A percentile compares a stretch with the other conserved stretches of the same genome.
phyloP scores from a whole-genome alignment of 805 yeast genomes.

The Lipomyces sp. region DNA sequence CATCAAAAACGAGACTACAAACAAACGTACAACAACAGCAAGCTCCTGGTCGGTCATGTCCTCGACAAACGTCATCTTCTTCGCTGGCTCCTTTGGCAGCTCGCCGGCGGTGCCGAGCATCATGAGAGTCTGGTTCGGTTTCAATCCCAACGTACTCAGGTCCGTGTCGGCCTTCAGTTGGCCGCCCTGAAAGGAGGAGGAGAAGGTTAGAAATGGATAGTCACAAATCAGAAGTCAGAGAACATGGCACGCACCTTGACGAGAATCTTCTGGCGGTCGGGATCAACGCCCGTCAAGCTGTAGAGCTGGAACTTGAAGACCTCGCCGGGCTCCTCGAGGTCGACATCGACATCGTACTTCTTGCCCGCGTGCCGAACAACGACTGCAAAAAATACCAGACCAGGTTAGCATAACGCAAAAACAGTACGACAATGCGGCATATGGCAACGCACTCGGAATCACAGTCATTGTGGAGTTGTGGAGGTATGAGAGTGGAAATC shows the following conservation, averaged over 20 bases:
- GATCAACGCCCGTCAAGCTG: conserved; percentile 76
- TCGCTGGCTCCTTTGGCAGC: conserved; percentile 50
- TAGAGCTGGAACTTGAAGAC: conserved; percentile 67
- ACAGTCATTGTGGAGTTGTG: conserved; percentile 11
- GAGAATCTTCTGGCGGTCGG: conserved; percentile 83
- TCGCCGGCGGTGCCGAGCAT: conserved; percentile 88
- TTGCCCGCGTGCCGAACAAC: conserved; percentile 68
- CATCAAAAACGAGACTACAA: too few relatives aligned
- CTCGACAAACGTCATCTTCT: conserved; percentile 60
- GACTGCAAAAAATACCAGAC: conserved; percentile 31
- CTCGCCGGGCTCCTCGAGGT: conserved; percentile 53
- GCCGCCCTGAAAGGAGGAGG: conserved; percentile 50
- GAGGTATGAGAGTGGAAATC: too few relatives aligned
- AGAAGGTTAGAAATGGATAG: background rate
- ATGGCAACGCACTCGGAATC: conserved; percentile 28
- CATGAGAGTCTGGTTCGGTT: conserved; percentile 69
- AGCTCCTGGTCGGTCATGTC: conserved; percentile 54
- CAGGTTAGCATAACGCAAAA: background rate
- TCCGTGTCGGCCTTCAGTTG: conserved; percentile 71
- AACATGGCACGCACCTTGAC: conserved; percentile 46
- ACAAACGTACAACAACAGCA: conserved; percentile 17
- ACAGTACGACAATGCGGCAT: too few relatives aligned
- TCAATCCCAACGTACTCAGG: conserved; percentile 52
- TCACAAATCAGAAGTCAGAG: background rate
- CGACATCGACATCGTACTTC: conserved; percentile 55